Conservation (phyloP, 768 basidiomycete species). For the Macrolepiota dolichaula region DNA sequence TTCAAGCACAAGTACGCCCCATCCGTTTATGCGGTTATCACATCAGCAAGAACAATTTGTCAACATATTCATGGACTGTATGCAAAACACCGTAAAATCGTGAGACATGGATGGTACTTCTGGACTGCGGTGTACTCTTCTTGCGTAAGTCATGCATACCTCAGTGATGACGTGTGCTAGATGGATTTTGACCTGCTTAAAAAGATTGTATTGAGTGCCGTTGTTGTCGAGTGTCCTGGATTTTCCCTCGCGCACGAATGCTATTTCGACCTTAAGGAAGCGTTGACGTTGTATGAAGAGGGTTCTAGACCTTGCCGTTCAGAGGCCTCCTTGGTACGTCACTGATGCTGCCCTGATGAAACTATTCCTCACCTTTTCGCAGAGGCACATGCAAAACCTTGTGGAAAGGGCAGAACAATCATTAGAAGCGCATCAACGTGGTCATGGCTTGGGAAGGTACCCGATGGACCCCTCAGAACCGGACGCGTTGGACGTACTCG, state of each 20-base stretch:
- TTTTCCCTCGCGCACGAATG: conserved; percentile 39
- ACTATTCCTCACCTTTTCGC: neutral
- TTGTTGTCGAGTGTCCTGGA: conserved; percentile 43
- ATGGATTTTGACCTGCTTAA: conserved; percentile 17
- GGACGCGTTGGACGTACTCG: conserved; percentile 36
- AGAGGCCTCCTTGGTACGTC: conserved; percentile 11
- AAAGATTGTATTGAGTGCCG: conserved; percentile 43
- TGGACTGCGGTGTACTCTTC: conserved; percentile 50
- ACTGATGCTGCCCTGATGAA: too few relatives aligned
- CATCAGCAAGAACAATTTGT: conserved; percentile 36
- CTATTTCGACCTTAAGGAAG: conserved; percentile 31
- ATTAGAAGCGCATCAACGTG: neutral
- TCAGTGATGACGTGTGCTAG: neutral
- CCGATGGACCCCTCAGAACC: conserved; percentile 17
- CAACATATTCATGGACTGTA: conserved; percentile 38
- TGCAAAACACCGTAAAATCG: conserved; percentile 27
- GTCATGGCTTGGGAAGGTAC: neutral
- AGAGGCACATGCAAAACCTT: conserved; percentile 10
- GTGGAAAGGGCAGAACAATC: conserved; percentile 10
- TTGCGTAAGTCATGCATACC: conserved; percentile 32
- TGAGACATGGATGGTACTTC: conserved; percentile 42
- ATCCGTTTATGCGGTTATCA: conserved; percentile 42
- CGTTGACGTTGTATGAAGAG: conserved; percentile 38
- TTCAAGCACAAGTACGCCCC: conserved; percentile 40
- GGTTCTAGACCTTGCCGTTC: conserved; percentile 27